phyloP scores from a whole-genome alignment of 345 rosid genomes.

The Arabis hirsuta region DNA sequence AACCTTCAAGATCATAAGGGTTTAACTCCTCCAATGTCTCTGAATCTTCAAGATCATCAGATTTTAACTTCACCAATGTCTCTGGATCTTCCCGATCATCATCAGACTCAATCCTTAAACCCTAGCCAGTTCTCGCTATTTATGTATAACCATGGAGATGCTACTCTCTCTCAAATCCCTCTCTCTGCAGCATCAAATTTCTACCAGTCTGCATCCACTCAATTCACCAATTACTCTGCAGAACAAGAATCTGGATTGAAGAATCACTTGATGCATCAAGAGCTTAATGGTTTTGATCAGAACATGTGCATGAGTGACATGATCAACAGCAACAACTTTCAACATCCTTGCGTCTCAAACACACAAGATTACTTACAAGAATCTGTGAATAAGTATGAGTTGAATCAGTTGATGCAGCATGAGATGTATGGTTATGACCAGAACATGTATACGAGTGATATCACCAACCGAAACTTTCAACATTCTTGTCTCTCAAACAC shows the following conservation, averaged over 20 bases:
- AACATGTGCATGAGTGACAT: background rate
- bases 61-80: too few species aligned
- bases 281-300: slow-evolving; percentile 13
- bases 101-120: slow-evolving; percentile 15
- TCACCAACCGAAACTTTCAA: background rate
- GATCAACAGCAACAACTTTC: background rate
- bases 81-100: background rate
- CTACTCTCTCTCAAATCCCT: slow-evolving; percentile 15
- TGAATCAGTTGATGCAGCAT: background rate
- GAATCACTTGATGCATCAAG: background rate
- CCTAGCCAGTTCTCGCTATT: slow-evolving; percentile 24
- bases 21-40: background rate
- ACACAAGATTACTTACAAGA: background rate
- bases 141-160: slow-evolving; percentile 13
- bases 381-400: background rate
- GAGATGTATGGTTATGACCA: slow-evolving; percentile 2
- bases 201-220: background rate
- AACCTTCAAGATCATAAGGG: background rate
- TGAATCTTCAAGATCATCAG: background rate
- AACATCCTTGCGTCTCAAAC: background rate
- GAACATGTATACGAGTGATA: background rate
- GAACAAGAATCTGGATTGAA: background rate
- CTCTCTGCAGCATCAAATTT: background rate
- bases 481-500: slow-evolving; percentile 5
- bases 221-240: background rate